Conservation (phyloP, 2,329 filamentous ascomycete genomes). For the Aspergillus felis region DNA sequence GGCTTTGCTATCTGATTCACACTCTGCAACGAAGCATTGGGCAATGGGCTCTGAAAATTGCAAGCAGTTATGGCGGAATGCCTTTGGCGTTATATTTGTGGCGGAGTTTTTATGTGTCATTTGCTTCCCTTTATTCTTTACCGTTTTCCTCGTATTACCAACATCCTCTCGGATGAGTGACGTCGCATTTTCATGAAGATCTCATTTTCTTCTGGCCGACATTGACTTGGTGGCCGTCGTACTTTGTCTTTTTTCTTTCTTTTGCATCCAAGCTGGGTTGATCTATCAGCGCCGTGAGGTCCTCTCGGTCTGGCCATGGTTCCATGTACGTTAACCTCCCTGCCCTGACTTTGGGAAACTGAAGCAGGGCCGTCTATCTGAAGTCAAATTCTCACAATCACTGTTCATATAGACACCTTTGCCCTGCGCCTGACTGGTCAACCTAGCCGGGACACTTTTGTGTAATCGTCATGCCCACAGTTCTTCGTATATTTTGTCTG, state of each 20-base stretch:
- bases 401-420: constrained; percentile 39
- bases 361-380: constrained; percentile 39
- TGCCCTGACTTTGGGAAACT: constrained; percentile 37
- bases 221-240: constrained; percentile 29
- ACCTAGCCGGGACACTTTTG: constrained; percentile 19
- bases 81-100: constrained; percentile 32
- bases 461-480: constrained; percentile 34
- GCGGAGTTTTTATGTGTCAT: constrained; percentile 20
- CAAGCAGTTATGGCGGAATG: constrained; percentile 29
- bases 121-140: constrained; percentile 8
- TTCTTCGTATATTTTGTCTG: constrained; percentile 26
- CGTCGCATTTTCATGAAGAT: constrained; percentile 34
- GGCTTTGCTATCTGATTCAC: constrained; percentile 19
- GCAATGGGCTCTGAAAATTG: constrained; percentile 30
- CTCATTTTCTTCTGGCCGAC: constrained; percentile 29
- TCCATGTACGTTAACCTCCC: constrained; percentile 51
- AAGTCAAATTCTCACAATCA: constrained; percentile 46
- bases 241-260: constrained; percentile 22
- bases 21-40: constrained; percentile 31
- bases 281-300: constrained; percentile 34
- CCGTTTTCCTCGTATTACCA: constrained; percentile 11
- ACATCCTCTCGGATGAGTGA: constrained; percentile 19
- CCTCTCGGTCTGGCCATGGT: constrained; percentile 33
- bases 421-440: constrained; percentile 26
- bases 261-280: constrained; percentile 37